These are phyloP conservation scores for Venustampulla echinocandica DNA, from an alignment of 495 filamentous ascomycete genomes.

Conservation along the genomic window DNA sequence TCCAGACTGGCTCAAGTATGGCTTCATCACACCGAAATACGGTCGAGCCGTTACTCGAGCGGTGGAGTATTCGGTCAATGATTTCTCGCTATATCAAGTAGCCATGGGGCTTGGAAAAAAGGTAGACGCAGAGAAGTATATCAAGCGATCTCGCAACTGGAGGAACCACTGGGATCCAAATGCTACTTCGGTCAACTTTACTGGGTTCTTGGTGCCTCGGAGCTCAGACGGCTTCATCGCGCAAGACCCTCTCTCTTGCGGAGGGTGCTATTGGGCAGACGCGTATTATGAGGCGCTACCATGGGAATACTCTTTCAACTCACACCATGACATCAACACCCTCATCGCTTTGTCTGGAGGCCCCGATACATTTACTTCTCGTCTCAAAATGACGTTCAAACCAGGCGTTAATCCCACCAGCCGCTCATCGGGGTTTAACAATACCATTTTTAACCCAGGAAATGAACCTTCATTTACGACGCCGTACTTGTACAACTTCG, in stretches of 20 bases:
- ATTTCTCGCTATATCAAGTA: slow-evolving; percentile 56
- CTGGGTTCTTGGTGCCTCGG: slow-evolving; percentile 58
- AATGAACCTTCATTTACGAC: slow-evolving; percentile 64
- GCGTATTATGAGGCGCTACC: slow-evolving; percentile 54
- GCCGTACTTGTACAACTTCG: slow-evolving; percentile 60
- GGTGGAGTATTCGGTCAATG: slow-evolving; percentile 61
- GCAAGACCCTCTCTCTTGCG: slow-evolving; percentile 53
- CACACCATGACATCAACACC: slow-evolving; percentile 56
- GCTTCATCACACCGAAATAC: slow-evolving; percentile 57
- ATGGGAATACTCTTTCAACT: slow-evolving; percentile 63
- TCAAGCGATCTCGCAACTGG: slow-evolving; percentile 60
- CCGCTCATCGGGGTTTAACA: slow-evolving; percentile 34
- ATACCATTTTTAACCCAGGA: slow-evolving; percentile 57
- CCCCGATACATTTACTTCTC: slow-evolving; percentile 42
- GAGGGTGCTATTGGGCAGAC: slow-evolving; percentile 59
- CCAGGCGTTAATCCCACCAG: slow-evolving; percentile 40
- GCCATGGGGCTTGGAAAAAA: slow-evolving; percentile 45
- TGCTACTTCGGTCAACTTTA: slow-evolving; percentile 44
- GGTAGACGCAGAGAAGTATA: slow-evolving; percentile 49
- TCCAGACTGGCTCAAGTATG: slow-evolving; percentile 55
- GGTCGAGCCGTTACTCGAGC: slow-evolving; percentile 55
- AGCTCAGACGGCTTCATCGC: slow-evolving; percentile 45
- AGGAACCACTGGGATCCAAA: slow-evolving; percentile 61
- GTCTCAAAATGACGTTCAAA: slow-evolving; percentile 56
- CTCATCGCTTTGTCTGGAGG: slow-evolving; percentile 54